phyloP scores from a whole-genome alignment of 73 alveolate species.

The Uronychia setigera region DNA sequence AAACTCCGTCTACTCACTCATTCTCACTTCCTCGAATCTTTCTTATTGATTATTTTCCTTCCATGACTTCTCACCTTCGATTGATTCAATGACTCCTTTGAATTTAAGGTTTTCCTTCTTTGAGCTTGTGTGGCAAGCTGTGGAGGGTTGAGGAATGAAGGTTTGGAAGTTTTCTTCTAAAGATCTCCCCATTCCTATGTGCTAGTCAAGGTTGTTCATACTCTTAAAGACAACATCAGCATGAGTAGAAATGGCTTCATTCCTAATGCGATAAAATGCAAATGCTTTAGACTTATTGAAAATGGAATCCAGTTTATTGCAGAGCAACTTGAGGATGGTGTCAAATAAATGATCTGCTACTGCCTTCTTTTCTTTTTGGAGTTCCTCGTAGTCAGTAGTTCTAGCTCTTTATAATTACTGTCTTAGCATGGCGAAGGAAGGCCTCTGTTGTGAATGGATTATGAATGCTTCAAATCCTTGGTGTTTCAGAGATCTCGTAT shows the following conservation, averaged over 20 bases:
- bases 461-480: not conserved
- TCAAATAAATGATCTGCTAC: not conserved
- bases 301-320: not conserved
- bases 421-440: not conserved
- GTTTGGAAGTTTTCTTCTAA: too few species aligned
- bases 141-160: not conserved
- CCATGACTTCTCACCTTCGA: too few species aligned
- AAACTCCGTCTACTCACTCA: not conserved
- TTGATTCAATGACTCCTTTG: not conserved
- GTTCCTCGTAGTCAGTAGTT: not conserved
- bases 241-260: not conserved
- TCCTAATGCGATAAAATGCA: not conserved
- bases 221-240: not conserved
- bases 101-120: not conserved
- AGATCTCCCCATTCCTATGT: too few species aligned
- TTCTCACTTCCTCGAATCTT: not conserved
- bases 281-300: not conserved
- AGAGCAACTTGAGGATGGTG: not conserved
- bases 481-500: not conserved
- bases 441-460: not conserved
- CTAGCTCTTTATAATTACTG: not conserved
- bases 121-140: slow-evolving; percentile 4
- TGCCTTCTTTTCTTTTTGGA: not conserved
- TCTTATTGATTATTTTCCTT: too few species aligned
- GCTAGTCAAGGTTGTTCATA: not conserved